These are phyloP conservation scores for Cenchrus americanus DNA, from an alignment of 176 grass and related monocot species.

Conservation along the genomic window DNA sequence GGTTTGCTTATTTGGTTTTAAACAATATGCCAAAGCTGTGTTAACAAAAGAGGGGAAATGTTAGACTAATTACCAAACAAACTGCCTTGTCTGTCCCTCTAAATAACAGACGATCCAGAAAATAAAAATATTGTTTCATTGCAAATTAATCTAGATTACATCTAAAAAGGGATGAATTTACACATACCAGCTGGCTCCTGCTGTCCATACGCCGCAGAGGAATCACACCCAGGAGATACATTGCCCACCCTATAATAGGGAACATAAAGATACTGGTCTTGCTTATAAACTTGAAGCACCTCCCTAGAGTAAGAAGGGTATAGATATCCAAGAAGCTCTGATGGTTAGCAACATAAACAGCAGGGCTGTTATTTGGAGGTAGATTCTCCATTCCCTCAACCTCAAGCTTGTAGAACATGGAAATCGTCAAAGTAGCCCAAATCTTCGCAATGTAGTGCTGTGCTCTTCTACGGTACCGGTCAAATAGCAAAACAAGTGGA, in stretches of 20 bases:
- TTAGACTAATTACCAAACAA: neutral
- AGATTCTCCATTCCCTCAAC: slow-evolving; percentile 89
- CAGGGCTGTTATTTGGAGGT: slow-evolving; percentile 62
- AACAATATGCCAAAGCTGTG: neutral
- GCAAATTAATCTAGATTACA: neutral
- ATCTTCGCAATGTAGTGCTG: slow-evolving; percentile 82
- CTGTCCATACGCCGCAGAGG: slow-evolving; percentile 81
- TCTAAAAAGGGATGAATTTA: slow-evolving; percentile 4
- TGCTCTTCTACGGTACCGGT: slow-evolving; percentile 65
- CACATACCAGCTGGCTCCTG: slow-evolving; percentile 90
- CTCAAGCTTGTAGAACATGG: slow-evolving; percentile 90
- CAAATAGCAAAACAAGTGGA: slow-evolving; percentile 77
- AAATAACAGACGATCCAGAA: slow-evolving; percentile 10
- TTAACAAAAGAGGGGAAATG: neutral
- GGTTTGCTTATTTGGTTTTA: neutral
- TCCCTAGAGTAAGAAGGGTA: slow-evolving; percentile 78
- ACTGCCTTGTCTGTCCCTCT: neutral
- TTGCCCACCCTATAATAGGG: slow-evolving; percentile 96
- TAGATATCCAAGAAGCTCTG: slow-evolving; percentile 98
- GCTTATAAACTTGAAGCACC: slow-evolving; percentile 98
- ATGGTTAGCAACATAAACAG: slow-evolving; percentile 94
- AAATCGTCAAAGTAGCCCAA: slow-evolving; percentile 82
- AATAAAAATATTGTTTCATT: neutral
- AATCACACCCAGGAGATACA: slow-evolving; percentile 95
- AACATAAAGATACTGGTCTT: slow-evolving; percentile 95